Evolutionary conservation across 352 stramenopile species (phyloP).

Genomic region (Phytophthora fragariaefolia): DNA sequence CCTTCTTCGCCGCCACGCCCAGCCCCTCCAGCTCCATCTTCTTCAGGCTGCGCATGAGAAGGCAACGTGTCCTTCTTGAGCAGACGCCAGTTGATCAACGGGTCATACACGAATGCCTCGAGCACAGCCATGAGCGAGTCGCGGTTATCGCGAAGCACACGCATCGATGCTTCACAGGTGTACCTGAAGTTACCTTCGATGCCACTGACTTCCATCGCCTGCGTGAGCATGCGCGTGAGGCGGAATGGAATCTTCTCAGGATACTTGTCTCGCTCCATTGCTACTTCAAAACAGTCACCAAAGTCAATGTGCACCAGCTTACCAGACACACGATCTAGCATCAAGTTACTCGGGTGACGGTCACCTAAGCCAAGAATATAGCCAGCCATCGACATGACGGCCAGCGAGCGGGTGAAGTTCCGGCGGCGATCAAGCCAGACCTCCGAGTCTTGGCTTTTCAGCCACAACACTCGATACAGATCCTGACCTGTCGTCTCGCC

Average conservation of each 20-base stretch:
- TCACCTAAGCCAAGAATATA: slow-evolving; percentile 99
- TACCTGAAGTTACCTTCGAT: slow-evolving; percentile 99
- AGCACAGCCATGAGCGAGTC: slow-evolving; percentile 99
- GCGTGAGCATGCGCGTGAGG: slow-evolving; percentile 98
- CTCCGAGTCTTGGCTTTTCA: slow-evolving; percentile 99
- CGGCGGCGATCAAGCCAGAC: slow-evolving; percentile 99
- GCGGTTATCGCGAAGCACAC: slow-evolving; percentile 97
- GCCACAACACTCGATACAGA: slow-evolving; percentile 99
- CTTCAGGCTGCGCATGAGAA: slow-evolving; percentile 75
- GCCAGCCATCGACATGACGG: slow-evolving; percentile 99
- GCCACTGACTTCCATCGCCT: slow-evolving; percentile 99
- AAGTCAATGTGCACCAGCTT: slow-evolving; percentile 99
- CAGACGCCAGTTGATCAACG: slow-evolving; percentile 99
- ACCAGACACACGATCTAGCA: slow-evolving; percentile 99
- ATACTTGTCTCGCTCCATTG: slow-evolving; percentile 99
- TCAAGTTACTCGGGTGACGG: slow-evolving; percentile 99
- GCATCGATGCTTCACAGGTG: slow-evolving; percentile 98
- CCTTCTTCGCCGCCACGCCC: slow-evolving; percentile 37
- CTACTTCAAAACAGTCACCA: slow-evolving; percentile 99
- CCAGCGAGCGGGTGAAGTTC: slow-evolving; percentile 98
- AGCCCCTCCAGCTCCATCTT: slow-evolving; percentile 42
- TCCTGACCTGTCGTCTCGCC: slow-evolving; percentile 97
- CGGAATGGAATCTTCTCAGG: slow-evolving; percentile 99
- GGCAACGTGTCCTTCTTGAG: slow-evolving; percentile 88
- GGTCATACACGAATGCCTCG: slow-evolving; percentile 99